Evolutionary conservation across 1,284 basidiomycete species (phyloP).

Genomic region (Tilletia caries): DNA sequence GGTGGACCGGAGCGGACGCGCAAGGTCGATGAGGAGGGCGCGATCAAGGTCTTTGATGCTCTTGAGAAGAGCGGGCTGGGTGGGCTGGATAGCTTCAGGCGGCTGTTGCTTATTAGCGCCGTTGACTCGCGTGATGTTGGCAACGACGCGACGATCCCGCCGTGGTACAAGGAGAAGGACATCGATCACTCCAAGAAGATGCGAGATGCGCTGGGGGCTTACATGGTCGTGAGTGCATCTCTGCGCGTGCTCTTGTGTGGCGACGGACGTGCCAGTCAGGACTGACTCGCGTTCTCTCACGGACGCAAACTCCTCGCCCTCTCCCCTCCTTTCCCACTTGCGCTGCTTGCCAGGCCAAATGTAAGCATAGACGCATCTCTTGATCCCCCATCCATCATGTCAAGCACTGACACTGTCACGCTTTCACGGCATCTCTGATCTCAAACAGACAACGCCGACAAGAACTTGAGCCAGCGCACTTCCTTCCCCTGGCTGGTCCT

Average conservation of each 20-base stretch:
- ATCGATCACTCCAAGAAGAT: constrained; percentile 50
- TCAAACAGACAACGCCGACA: constrained; percentile 64
- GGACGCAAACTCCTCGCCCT: too few species aligned
- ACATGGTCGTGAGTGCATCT: constrained; percentile 30
- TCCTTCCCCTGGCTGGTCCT: constrained; percentile 69
- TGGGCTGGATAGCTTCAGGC: constrained; percentile 56
- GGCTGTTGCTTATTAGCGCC: constrained; percentile 65
- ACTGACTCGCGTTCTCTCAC: too few species aligned
- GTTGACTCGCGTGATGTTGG: constrained; percentile 63
- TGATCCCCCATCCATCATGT: too few species aligned
- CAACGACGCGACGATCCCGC: constrained; percentile 53
- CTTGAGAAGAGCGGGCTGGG: constrained; percentile 61
- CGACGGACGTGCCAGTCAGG: too few species aligned
- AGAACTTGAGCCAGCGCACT: constrained; percentile 63
- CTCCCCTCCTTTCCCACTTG: not conserved
- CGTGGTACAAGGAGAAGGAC: constrained; percentile 28
- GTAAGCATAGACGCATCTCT: not conserved
- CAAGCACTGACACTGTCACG: too few species aligned
- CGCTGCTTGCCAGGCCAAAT: not conserved
- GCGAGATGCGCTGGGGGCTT: constrained; percentile 28
- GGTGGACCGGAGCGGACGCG: constrained; percentile 65
- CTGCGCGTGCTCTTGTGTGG: not conserved
- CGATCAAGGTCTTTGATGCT: constrained; percentile 70
- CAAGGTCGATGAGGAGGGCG: constrained; percentile 69
- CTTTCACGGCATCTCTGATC: not conserved